Base-by-base conservation (phyloP, 2,329 filamentous ascomycete genomes). In the Purpureocillium lavendulum region DNA sequence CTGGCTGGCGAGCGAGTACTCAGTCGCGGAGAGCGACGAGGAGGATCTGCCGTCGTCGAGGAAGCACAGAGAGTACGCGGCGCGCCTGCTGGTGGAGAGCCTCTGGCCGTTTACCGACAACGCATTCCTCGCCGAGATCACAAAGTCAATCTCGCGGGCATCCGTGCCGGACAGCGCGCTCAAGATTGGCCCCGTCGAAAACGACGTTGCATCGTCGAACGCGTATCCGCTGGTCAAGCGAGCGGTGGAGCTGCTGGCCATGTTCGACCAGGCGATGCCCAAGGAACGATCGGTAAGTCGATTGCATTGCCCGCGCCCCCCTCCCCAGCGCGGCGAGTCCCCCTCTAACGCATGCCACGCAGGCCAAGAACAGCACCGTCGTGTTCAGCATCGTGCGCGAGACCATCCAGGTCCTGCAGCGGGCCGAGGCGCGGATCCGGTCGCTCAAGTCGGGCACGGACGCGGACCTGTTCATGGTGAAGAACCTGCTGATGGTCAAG, bases 401-500 rank as follows among this genome's bases (percentile, higher is more conserved):
- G 60, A 92, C 89, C 2, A 96, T 89, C 1, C 66, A 82, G 38
- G 88, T 89, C 4, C 75, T 98, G 14, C 77, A 88, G 46, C 75
- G 80, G 37, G 90, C 87, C 21, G 84, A 88, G 49, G 67, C 73
- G 6, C 76, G 77, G 44, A 82, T 94, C 49, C 75, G 79, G 40
- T 73, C 73, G 29, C 78, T 77, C 45, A 72, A 69, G 47, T 55
- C 61, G 40, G 69, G 73, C 16, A 57, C 82, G 7, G 88, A 97
- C 56, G 77, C 84, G 0, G 85, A 95, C 49, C 73, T 98, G 4
- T 98, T 98, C 62, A 81, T 96, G 54, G 82, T 98, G 52, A 92
- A 90, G 51, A 95, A 98, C 57, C 74, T 98, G 2, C 82, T 98
- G 36, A 82, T 96, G 36, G 76, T 98, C 38, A 97, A 97, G 62